Evolutionary conservation across 176 grass and related monocot species (phyloP), one percentile per base, ranked within the genome.

Genomic region (Carex myosuroides): DNA sequence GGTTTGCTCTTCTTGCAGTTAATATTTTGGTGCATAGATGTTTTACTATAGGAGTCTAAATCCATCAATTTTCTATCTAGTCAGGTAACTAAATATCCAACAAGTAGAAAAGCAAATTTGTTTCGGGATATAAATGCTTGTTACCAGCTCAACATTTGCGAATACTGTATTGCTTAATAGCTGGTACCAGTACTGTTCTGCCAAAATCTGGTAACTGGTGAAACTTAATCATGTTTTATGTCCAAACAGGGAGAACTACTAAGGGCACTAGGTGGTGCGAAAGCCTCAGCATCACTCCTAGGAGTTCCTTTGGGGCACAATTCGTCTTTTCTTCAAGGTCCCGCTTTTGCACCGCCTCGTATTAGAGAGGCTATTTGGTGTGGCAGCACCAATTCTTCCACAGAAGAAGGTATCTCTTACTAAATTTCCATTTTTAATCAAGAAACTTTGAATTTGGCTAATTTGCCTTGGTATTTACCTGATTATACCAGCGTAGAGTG

Each of bases 311-410:
- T 98, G 3, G 96, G 96, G 13, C 96, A 98, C 86, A 98, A 98
- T 89, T 98, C 93, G 32, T 98, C 96, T 22, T 98, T 98, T 82
- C 82, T 98, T 18, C 96, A 98, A 85, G 96, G 96, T 3, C 96
- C 96, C 64, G 96, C 96, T 26, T 98, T 98, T 93, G 96, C 96
- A 22, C 96, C 96, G 59, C 96, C 96, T 39, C 91, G 92, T 53
- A 98, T 98, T 85, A 90, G 96, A 79, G 93, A 98, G 77, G 96
- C 96, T 80, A 98, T 98, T 70, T 98, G 96, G 96, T 98, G 96
- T 82, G 96, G 91, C 48, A 98, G 96, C 83, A 98, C 96, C 85
- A 98, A 98, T 70, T 95, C 93, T 84, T 93, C 86, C 80, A 95
- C 96, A 5, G 96, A 98, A 89, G 92, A 92, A 89, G 96, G 96